Evolutionary conservation across 495 filamentous ascomycete genomes (phyloP).

Genomic region (Penicillium ochrochloron): DNA sequence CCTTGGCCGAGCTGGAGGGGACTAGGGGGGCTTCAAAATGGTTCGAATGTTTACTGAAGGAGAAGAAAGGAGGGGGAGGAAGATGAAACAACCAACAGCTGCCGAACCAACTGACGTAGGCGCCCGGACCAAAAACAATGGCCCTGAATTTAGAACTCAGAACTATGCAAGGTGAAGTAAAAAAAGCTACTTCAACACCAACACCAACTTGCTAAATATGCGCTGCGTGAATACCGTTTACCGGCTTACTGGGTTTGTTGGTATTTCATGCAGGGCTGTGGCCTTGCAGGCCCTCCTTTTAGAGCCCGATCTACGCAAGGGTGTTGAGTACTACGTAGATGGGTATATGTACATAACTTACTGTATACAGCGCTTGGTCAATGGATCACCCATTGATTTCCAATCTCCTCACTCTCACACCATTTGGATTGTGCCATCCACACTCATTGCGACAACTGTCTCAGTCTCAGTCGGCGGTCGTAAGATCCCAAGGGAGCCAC

Average conservation of each 20-base stretch:
- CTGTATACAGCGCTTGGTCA: background rate
- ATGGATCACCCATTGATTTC: background rate
- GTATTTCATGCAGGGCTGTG: conserved; percentile 1
- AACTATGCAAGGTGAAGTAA: background rate
- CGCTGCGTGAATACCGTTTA: background rate
- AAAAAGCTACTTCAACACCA: background rate
- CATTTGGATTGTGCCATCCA: background rate
- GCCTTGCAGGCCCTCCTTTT: conserved; percentile 13
- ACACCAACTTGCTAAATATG: background rate
- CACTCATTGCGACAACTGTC: background rate
- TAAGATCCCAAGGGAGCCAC: conserved; percentile 9
- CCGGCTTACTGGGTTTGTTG: background rate
- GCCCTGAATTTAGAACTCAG: background rate
- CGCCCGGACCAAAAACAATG: conserved; percentile 29
- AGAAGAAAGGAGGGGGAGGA: conserved; percentile 22
- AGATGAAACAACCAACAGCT: conserved; percentile 32
- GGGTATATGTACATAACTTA: background rate
- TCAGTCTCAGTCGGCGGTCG: background rate
- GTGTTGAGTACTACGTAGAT: background rate
- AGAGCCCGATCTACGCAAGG: conserved; percentile 25
- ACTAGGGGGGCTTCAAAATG: background rate
- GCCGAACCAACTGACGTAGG: conserved; percentile 32
- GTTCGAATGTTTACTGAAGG: conserved; percentile 28
- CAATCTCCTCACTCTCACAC: background rate
- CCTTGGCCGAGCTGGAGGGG: conserved; percentile 20